Evolutionary conservation across 2,329 filamentous ascomycete species (phyloP).

Genomic region (Colletotrichum sidae): DNA sequence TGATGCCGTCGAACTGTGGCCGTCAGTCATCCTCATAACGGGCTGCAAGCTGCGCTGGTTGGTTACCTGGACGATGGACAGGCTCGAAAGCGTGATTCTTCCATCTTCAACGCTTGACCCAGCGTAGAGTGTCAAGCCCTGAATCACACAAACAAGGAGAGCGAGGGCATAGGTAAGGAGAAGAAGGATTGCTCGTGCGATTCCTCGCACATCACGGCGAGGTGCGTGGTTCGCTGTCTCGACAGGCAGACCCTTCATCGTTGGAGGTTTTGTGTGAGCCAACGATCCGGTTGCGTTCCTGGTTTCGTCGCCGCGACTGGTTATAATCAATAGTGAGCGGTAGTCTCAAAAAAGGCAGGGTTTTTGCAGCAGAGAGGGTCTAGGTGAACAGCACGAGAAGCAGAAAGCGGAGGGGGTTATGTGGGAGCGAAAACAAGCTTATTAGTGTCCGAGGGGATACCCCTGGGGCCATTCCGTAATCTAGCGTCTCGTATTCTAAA

Average conservation of each 20-base stretch:
- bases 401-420: background rate
- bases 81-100: constrained; percentile 1
- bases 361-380: too few species aligned
- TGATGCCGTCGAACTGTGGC: constrained; percentile 33
- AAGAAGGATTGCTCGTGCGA: constrained; percentile 11
- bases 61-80: constrained; percentile 23
- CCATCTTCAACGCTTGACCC: too few species aligned
- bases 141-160: background rate
- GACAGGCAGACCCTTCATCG: too few species aligned
- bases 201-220: background rate
- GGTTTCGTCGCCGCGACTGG: too few species aligned
- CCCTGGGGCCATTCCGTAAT: background rate
- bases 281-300: too few species aligned
- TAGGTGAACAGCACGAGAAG: background rate
- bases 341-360: too few species aligned
- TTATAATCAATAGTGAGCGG: too few species aligned
- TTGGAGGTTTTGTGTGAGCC: too few species aligned
- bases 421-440: background rate
- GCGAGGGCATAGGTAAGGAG: constrained; percentile 1
- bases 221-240: too few species aligned
- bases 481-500: constrained; percentile 6
- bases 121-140: constrained; percentile 14
- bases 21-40: background rate
- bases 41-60: background rate
- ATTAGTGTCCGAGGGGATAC: background rate